Conservation (phyloP, 1,284 basidiomycete genomes). For the Puccinia coronata region DNA sequence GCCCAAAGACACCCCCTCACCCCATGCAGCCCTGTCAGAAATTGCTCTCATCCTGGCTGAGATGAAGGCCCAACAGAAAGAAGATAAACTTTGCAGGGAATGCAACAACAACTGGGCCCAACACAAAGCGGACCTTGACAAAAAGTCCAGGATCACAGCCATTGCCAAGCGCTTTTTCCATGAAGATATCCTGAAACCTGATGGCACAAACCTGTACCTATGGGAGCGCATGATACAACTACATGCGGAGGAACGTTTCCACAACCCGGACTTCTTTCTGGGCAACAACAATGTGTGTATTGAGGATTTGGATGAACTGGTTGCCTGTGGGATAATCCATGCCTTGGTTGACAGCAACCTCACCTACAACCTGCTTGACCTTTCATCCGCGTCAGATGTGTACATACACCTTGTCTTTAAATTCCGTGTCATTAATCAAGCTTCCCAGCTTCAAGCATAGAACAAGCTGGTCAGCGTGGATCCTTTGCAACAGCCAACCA, state of each 20-base stretch:
- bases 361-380: background rate
- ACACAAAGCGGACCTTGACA: background rate
- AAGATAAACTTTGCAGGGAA: too few species aligned
- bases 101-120: too few species aligned
- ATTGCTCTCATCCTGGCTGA: too few species aligned
- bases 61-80: background rate
- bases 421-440: background rate
- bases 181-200: background rate
- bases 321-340: background rate
- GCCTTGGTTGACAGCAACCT: background rate
- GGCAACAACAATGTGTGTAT: background rate
- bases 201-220: background rate
- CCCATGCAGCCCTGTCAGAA: too few species aligned
- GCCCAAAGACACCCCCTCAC: too few species aligned
- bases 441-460: background rate
- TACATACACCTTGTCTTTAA: background rate
- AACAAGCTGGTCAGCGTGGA: background rate
- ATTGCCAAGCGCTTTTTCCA: background rate
- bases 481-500: background rate
- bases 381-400: background rate
- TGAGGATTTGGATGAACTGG: background rate
- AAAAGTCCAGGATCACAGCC: background rate
- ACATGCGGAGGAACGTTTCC: background rate
- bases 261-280: background rate
- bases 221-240: background rate